Conservation (phyloP, 2,329 filamentous ascomycete species). For the Penicillium sp. region DNA sequence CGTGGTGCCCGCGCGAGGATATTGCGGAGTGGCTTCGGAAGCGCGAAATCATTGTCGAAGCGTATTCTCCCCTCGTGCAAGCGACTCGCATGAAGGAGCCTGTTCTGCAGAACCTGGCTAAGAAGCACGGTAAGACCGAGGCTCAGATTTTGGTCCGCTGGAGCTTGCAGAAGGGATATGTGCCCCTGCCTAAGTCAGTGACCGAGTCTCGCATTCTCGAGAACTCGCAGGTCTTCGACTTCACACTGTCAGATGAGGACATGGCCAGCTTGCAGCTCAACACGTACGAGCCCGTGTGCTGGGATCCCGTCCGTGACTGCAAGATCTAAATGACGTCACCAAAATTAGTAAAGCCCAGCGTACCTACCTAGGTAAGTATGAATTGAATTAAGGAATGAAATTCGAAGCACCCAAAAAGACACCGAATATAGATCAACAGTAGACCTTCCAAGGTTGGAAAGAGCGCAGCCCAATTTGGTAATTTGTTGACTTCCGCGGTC, state of each 20-base stretch:
- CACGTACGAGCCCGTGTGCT: constrained; percentile 56
- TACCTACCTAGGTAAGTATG: not conserved
- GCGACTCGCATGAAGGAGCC: constrained; percentile 52
- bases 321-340: constrained; percentile 16
- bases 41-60: constrained; percentile 60
- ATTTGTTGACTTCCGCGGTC: constrained; percentile 20
- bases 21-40: constrained; percentile 74
- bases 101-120: constrained; percentile 47
- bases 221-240: constrained; percentile 59
- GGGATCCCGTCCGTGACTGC: constrained; percentile 50
- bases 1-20: constrained; percentile 77
- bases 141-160: constrained; percentile 60
- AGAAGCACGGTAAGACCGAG: constrained; percentile 58
- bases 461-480: constrained; percentile 13
- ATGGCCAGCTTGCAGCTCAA: constrained; percentile 55
- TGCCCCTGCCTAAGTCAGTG: constrained; percentile 62
- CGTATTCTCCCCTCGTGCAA: constrained; percentile 48
- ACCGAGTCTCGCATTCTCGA: constrained; percentile 59
- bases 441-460: not conserved
- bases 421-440: not conserved
- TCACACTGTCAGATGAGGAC: constrained; percentile 57
- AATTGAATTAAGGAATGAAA: not conserved
- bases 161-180: constrained; percentile 61
- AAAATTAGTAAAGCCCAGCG: not conserved
- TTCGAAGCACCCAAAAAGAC: not conserved